Base-by-base conservation (phyloP, 257 asterid species). In the Craterostigma plantagineum region DNA sequence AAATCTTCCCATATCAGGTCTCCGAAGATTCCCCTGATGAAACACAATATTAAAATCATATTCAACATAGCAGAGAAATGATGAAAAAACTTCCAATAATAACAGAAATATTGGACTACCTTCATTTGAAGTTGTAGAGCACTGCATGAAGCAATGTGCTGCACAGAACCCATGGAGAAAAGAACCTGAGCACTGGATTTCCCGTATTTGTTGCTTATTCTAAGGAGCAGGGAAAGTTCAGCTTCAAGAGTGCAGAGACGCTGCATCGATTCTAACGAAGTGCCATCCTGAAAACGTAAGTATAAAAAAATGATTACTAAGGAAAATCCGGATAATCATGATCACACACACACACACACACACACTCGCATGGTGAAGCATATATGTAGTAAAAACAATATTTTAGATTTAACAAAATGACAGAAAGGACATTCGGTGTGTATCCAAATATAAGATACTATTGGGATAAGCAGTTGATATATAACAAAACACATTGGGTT, bases 241-340 rank as follows among this genome's bases (percentile, higher is more conserved):
- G 93, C 95, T 70, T 87, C 92, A 55, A 87, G 86, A 48, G 81
- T 83, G 71, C 91, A 87, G 37, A 74, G 72, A 39, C 81, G 82
- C 66, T 87, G 95, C 91, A 70, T 72, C 54, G 98, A 79, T 51
- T 74, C 87, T 54, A 76, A 66, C 27, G 95, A 56, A 33, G 83
- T 75, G 54, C 91, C 77, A 63, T 74, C 95, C 95, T 82, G 70
- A 49, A 37, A 10, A 4, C 13, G 8, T 10, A 37, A 13, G 14
- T 37, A 13, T 10, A 37, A 37, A 13, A 37, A 37, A 37, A 10
- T 8, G 8, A 4, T 10, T 37, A 37, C 3, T 10, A 37, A 37
- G 41, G 41, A 37, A 10, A 37, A 2, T 13, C 30, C 30, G 6
- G 30, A 23, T 52, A 47, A 45, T 14, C 38, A 54, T 33, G 35